Conservation (phyloP, 169 alveolate species). For the Plasmodium adleri region DNA sequence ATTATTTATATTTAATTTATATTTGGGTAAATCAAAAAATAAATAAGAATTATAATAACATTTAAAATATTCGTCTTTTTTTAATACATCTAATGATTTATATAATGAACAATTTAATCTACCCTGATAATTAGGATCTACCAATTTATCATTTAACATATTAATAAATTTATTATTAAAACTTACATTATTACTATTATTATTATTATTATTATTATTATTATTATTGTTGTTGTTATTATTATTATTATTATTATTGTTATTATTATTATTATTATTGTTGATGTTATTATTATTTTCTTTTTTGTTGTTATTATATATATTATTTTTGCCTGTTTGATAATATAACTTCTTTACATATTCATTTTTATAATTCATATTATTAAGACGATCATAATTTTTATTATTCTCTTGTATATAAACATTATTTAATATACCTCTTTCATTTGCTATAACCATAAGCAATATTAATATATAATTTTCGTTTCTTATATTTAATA, state of each 20-base stretch:
- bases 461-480: constrained; percentile 38
- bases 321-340: not conserved
- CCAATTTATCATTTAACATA: not conserved
- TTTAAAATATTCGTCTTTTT: constrained; percentile 60
- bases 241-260: not conserved
- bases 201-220: not conserved
- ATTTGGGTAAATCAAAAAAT: constrained; percentile 42
- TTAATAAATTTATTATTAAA: not conserved
- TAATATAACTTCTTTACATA: not conserved
- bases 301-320: not conserved
- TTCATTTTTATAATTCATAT: not conserved
- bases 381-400: not conserved
- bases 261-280: not conserved
- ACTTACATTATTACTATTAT: not conserved
- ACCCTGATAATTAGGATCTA: not conserved
- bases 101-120: constrained; percentile 20
- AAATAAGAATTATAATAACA: constrained; percentile 50
- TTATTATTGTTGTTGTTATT: not conserved
- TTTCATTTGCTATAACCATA: constrained; percentile 34
- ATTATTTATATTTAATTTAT: constrained; percentile 36
- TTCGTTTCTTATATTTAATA: constrained; percentile 48
- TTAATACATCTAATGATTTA: constrained; percentile 37
- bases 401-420: not conserved
- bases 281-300: not conserved
- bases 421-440: not conserved